Evolutionary conservation across 805 yeast species (phyloP).

Genomic region (Candida chilensis): DNA sequence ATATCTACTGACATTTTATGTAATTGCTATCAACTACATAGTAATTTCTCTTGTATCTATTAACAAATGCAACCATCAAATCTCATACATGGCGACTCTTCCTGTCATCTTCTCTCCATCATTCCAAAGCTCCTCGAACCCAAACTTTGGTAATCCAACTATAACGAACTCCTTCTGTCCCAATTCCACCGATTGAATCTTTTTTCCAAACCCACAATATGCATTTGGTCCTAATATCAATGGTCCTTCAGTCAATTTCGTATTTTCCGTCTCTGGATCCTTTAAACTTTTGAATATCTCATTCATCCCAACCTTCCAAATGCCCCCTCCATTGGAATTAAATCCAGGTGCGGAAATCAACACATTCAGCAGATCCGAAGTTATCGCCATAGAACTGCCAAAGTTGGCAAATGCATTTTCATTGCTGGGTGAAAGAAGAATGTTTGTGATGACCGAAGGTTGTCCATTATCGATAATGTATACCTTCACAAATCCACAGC

Average conservation of each 20-base stretch:
- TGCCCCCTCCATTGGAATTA: constrained; percentile 29
- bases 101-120: constrained; percentile 17
- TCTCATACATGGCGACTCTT: constrained; percentile 11
- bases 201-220: constrained; percentile 34
- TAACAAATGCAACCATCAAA: no score
- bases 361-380: constrained; percentile 9
- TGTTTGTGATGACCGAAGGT: not conserved
- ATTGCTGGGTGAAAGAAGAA: not conserved
- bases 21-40: no score
- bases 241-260: constrained; percentile 4
- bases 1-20: no score
- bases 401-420: constrained; percentile 6
- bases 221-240: constrained; percentile 16
- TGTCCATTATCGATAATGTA: constrained; percentile 11
- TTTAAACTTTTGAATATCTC: constrained; percentile 2
- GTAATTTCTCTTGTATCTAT: no score
- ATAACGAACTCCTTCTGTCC: constrained; percentile 11
- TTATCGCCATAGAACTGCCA: constrained; percentile 6
- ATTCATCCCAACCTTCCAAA: constrained; percentile 28
- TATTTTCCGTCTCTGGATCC: constrained; percentile 4
- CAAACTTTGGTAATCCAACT: constrained; percentile 27
- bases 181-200: constrained; percentile 15
- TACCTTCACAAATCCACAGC: constrained; percentile 32
- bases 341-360: constrained; percentile 33
- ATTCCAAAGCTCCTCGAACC: constrained; percentile 16